These are phyloP conservation scores for Blastobotrys chiropterorum DNA, from an alignment of 805 yeast species.

Conservation along the genomic window DNA sequence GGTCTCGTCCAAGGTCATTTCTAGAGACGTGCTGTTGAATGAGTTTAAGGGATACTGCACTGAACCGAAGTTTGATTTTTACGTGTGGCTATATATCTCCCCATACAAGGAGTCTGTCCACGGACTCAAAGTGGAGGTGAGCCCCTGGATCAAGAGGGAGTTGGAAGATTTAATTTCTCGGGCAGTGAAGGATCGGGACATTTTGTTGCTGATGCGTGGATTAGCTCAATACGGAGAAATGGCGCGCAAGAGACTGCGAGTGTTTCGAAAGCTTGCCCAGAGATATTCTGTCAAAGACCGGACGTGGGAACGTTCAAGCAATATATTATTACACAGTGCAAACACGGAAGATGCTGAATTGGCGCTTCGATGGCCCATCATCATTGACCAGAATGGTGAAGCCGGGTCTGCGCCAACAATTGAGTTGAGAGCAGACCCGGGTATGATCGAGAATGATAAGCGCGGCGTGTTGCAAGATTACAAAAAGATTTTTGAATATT, in stretches of 20 bases:
- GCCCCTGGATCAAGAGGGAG: neutral
- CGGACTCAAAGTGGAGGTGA: neutral
- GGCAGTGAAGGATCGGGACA: neutral
- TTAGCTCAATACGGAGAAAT: slow-evolving; percentile 16
- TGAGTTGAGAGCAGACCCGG: neutral
- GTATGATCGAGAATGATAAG: neutral
- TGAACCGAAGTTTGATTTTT: neutral
- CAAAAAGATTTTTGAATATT: slow-evolving; percentile 6
- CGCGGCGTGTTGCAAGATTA: neutral
- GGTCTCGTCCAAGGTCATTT: neutral
- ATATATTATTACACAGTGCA: neutral
- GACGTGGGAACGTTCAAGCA: slow-evolving; percentile 7
- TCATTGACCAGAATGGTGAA: neutral
- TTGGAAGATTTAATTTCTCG: neutral
- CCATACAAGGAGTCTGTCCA: neutral
- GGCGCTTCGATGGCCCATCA: slow-evolving; percentile 1
- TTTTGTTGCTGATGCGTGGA: slow-evolving; percentile 12
- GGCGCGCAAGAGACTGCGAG: slow-evolving; percentile 7
- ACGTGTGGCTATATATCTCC: neutral
- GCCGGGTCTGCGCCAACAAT: neutral
- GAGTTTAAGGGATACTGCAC: neutral
- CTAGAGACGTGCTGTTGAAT: slow-evolving; percentile 1
- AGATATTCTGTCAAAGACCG: slow-evolving; percentile 2
- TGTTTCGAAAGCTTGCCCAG: slow-evolving; percentile 12
- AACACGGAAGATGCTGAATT: too few species aligned